Evolutionary conservation across 768 basidiomycete species (phyloP).

Genomic region (Exidia glandulosa): DNA sequence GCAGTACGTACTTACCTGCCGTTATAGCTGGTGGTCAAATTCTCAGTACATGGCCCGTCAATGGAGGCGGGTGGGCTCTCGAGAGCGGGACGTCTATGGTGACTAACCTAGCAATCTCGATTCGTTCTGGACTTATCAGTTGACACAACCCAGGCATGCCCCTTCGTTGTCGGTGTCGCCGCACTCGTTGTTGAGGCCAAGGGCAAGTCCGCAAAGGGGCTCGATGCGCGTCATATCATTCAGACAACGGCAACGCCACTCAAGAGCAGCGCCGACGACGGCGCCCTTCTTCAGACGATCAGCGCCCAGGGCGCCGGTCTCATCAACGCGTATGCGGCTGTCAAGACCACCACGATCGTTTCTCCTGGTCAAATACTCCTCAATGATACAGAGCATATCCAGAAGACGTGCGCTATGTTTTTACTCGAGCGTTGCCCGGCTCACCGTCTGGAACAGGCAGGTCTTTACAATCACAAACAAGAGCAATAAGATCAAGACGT

Average conservation of each 20-base stretch:
- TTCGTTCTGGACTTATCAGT: background rate
- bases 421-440: background rate
- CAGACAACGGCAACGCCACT: conserved; percentile 38
- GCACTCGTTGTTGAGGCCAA: conserved; percentile 33
- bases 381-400: conserved; percentile 53
- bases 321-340: conserved; percentile 46
- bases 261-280: conserved; percentile 34
- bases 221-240: conserved; percentile 30
- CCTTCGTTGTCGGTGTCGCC: conserved; percentile 34
- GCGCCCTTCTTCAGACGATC: conserved; percentile 38
- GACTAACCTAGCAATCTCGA: no score
- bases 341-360: conserved; percentile 40
- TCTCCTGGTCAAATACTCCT: conserved; percentile 45
- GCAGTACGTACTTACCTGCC: background rate
- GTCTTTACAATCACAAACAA: conserved; percentile 30
- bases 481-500: conserved; percentile 31
- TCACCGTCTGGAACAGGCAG: background rate
- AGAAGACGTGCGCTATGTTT: conserved; percentile 12
- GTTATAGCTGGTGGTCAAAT: conserved; percentile 32
- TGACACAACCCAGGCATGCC: conserved; percentile 24
- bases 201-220: conserved; percentile 24
- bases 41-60: conserved; percentile 32
- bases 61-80: conserved; percentile 28
- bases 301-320: conserved; percentile 46
- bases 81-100: conserved; percentile 20